Conservation (phyloP, 2,329 filamentous ascomycete genomes). For the Graphilbum fragrans region DNA sequence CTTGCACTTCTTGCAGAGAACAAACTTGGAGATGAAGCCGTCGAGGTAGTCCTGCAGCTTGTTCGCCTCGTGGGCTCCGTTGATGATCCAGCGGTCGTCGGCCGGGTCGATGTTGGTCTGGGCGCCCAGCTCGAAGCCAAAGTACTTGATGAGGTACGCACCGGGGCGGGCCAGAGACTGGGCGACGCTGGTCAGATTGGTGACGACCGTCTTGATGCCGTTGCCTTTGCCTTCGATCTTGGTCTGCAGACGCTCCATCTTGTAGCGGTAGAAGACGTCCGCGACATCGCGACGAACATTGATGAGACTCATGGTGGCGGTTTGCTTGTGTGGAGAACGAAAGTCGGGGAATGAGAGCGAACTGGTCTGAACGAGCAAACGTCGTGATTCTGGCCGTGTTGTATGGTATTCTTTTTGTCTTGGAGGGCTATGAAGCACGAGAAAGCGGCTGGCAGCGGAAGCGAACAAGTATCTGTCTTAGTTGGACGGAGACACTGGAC, state of each 20-base stretch:
- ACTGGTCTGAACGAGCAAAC: too few species aligned
- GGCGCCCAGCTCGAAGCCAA: conserved; percentile 95
- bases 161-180: conserved; percentile 85
- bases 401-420: too few species aligned
- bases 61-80: conserved; percentile 85
- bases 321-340: conserved; percentile 17
- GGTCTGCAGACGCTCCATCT: conserved; percentile 97
- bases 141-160: conserved; percentile 98
- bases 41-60: conserved; percentile 98
- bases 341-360: background rate
- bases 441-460: too few species aligned
- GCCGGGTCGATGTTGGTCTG: conserved; percentile 97
- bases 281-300: conserved; percentile 97
- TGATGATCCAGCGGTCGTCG: conserved; percentile 99
- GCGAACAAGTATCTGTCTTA: background rate
- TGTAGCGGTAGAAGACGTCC: conserved; percentile 99
- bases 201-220: conserved; percentile 96
- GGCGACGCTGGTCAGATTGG: conserved; percentile 91
- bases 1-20: conserved; percentile 99
- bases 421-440: background rate
- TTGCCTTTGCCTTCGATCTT: conserved; percentile 99
- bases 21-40: conserved; percentile 96
- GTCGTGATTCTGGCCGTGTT: too few species aligned
- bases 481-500: too few species aligned
- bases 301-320: conserved; percentile 82